Base-by-base conservation (phyloP, 345 rosid genomes). In the Populus tremula region DNA sequence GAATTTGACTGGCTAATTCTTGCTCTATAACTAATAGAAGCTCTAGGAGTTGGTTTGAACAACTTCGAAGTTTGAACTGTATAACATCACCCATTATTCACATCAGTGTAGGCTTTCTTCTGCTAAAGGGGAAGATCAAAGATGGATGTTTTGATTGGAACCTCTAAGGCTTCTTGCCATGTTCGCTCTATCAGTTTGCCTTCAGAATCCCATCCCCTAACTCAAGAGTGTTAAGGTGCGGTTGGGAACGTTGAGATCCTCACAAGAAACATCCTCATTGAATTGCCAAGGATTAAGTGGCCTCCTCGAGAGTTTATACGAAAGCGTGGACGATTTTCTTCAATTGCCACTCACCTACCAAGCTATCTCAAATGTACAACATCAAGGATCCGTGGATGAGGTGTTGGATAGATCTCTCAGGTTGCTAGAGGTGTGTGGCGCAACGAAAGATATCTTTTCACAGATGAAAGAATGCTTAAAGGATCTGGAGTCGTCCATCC, bases 181-280 rank as follows among this genome's bases (percentile, higher is more conserved):
- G 54, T 41, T 69, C 89, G 86, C 33, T 87, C 88, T 7, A 69
- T 69, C 70, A 87, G 88, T 75, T 85, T 84, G 85, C 75, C 85
- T 6, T 53, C 84, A 36, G 73, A 59, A 33, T 54, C 70, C 71
- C 84, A 85, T 76, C 88, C 86, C 76, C 78, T 79, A 8, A 53
- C 78, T 67, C 64, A 14, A 14, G 59, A 49, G 73, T 72, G 84
- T 87, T 31, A 78, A 79, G 74, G 73, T 72, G 49, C 80, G 85
- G 68, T 75, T 87, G 53, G 33, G 67, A 33, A 75, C 59, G 70
- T 73, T 83, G 47, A 79, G 73, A 54, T 69, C 78, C 27, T 79
- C 69, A 27, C 72, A 83, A 62, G 50, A 23, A 38, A 20, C 53
- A 38, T 39, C 50, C 65, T 59, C 31, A 3, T n/a, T 23, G 3